phyloP scores from a whole-genome alignment of 192 early-diverging fungal species.

The Mortierella hygrophila region DNA sequence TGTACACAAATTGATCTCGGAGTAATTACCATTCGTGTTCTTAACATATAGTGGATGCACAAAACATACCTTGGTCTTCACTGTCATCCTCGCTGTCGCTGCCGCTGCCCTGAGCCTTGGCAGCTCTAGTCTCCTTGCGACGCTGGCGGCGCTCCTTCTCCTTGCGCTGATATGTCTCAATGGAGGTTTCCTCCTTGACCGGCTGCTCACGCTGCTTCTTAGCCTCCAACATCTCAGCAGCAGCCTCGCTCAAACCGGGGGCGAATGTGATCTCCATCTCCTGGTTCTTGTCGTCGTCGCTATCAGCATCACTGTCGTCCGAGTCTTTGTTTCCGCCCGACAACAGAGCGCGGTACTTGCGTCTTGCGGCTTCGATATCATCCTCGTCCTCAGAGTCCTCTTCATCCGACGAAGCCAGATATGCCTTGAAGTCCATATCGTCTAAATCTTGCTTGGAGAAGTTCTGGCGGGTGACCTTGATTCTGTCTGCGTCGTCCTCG shows the following conservation, averaged over 20 bases:
- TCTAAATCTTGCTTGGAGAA: conserved; percentile 92
- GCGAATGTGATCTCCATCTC: conserved; percentile 98
- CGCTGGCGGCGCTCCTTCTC: conserved; percentile 83
- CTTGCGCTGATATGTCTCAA: conserved; percentile 86
- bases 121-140: conserved; percentile 64
- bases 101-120: conserved; percentile 37
- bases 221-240: conserved; percentile 67
- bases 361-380: conserved; percentile 59
- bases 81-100: conserved; percentile 37
- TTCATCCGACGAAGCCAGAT: conserved; percentile 82
- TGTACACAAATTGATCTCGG: background rate
- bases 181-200: conserved; percentile 83
- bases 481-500: conserved; percentile 89
- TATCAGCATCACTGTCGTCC: conserved; percentile 57
- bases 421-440: conserved; percentile 92
- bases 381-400: conserved; percentile 75
- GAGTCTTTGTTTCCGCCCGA: conserved; percentile 35
- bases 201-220: conserved; percentile 62
- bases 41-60: background rate
- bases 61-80: conserved; percentile 27
- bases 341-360: conserved; percentile 66
- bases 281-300: conserved; percentile 63
- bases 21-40: background rate
- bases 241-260: conserved; percentile 87
- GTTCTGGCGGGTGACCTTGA: conserved; percentile 80